Evolutionary conservation across 768 basidiomycete species (phyloP), one percentile per base, ranked within the genome.

Genomic region (Collybiopsis luxurians): DNA sequence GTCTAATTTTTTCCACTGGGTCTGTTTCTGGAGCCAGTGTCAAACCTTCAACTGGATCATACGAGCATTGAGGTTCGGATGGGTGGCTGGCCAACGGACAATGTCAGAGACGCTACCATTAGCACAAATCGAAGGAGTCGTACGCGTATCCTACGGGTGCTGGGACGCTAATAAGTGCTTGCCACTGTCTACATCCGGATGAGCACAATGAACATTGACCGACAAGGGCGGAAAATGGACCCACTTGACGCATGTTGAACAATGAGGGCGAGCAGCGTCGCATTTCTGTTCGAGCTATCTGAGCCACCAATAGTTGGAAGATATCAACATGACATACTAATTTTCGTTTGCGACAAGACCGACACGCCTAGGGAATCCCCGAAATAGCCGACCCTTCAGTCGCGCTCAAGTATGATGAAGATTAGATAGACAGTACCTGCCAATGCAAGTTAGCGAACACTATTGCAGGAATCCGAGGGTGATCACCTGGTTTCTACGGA

Each of bases 131-230:
- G 24, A 34, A 34, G 28, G 23, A 39, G 23, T 73, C 89, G 69
- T 65, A 92, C 90, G 86, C 85, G 73, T 91, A 93, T 63, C 92
- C 91, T 26, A 87, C 81, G 47, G 91, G 91, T 7, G 92, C 87
- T 7, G 91, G 91, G 30, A 93, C 91, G 63, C 89, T 89, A 59
- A 92, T 84, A 57, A 87, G 72, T 15, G 89, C 82, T 61, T 90
- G 83, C 89, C 90, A 91, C 69, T 90, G 86, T 71, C 89, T 91
- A 56, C 24, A 49, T 13, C 21, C 62, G 53, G 26, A 26, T 45
- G 13, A 54, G 42, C 17, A 30, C 38, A 13, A n/a, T n/a, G n/a
- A 44, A 36, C 11, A 30, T 42, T 4, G 50, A 27, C 21, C 30
- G 21, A 4, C 24, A 15, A 28, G 26, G 49, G 48, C 23, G 43